Evolutionary conservation across 2,329 filamentous ascomycete species (phyloP), one percentile per base, ranked within the genome.

Genomic region (Juglanconis oblonga): DNA sequence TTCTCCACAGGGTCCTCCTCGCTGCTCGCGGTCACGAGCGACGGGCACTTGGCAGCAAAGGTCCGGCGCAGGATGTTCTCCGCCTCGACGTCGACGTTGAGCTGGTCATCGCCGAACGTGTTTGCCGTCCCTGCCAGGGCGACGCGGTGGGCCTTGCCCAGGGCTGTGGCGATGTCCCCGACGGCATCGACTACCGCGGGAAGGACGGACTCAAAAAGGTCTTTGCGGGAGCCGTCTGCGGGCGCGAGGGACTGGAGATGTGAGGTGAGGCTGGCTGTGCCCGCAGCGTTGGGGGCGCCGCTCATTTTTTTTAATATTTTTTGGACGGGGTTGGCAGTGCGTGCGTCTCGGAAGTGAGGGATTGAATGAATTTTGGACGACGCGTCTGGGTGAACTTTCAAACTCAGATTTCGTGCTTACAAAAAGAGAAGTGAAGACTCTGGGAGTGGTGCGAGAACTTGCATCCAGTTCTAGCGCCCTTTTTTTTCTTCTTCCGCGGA

Each of bases 1-100:
- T 70, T 70, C 70, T 86, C 84, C 1, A 83, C 67, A 0, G 84
- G 84, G 55, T 87, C 84, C 67, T 87, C 85, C 67, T 87, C 85
- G 68, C 83, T 85, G 71, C 80, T 84, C 1, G 82, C 82, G 0
- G 80, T 79, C 11, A 72, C 71, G 1, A 84, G 76, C 1, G 76
- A 69, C 0, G 79, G 72, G 49, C 80, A 83, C 53, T 14, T 32
- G 0, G 63, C 59, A 0, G 74, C 73, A 4, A 85, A 72, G 0
- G 74, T 73, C 0, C 68, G 68, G 17, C 83, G 79, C 47, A 86
- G 72, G 48, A 78, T 67, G 0, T 73, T 69, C 67, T 86, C 83
- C 1, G 81, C 76, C 2, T 74, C 59, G 1, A 86, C 78, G 64
- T 86, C 83, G 51, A 85, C 82, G 67, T 86, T 85, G 44, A 85